Evolutionary conservation across 495 filamentous ascomycete species (phyloP), one percentile per base, ranked within the genome.

Genomic region (Bacidia gigantensis): DNA sequence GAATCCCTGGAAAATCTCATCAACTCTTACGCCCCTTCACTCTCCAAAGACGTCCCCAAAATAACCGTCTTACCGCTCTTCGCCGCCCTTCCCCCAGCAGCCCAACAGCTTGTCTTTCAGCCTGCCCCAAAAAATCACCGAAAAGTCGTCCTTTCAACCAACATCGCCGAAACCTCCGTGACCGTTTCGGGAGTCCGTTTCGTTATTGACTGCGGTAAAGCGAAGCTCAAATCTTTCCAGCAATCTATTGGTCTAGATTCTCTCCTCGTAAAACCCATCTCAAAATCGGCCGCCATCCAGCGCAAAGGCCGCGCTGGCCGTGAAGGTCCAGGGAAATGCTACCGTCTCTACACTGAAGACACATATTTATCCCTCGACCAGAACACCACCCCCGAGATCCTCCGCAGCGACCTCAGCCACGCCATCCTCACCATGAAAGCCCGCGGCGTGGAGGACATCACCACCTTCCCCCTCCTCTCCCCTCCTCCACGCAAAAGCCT

Each of bases 81-180:
- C 56, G 83, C 84, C 18, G 82, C 81, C 12, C 71, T 87, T 7
- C 77, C 84, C 9, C 84, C 89, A 52, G 72, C 75, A 54, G 82
- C 83, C 0, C 93, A 99, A 59, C 86, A 94, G 58, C 73, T 79
- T 18, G 86, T 89, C 22, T 99, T 99, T 62, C 72, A 79, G 22
- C 85, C 83, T 3, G 73, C 87, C 24, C 83, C 86, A 1, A 76
- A 78, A 10, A 72, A 73, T 18, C 94, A 84, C 0, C 77, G 93
- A 38, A 99, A 97, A 59, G 67, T 99, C 7, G 87, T 99, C 11
- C 73, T 99, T 2, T 78, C 89, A 0, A 99, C 93, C 12, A 99
- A 99, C 64, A 96, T 99, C 56, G 93, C 93, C 21, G 93, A 99
- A 61, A 97, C 93, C 0, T 99, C 93, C 1, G 83, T 99, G 50